A percentile compares a stretch with the other conserved stretches of the same genome.
These are phyloP conservation scores for Lachnellula hyalina DNA, from an alignment of 2,329 filamentous ascomycete species.

Conservation along the genomic window DNA sequence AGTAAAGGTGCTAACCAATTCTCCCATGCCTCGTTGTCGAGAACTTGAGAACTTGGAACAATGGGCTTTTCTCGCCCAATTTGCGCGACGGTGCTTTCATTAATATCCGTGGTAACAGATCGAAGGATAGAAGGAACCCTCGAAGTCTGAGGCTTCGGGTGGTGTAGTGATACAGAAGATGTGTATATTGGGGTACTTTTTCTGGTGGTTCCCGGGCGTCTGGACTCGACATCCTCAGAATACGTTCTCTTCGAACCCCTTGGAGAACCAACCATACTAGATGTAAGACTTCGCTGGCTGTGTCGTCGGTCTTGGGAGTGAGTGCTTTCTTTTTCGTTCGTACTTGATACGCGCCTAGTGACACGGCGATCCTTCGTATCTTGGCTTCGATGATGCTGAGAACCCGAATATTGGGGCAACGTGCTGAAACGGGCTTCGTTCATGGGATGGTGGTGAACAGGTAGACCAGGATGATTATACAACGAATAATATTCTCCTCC, in stretches of 20 bases:
- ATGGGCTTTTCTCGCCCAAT: slow-evolving; percentile 16
- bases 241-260: neutral
- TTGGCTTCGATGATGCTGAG: neutral
- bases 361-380: neutral
- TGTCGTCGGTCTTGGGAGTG: neutral
- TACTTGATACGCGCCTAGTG: neutral
- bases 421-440: neutral
- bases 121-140: slow-evolving; percentile 19
- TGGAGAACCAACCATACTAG: neutral
- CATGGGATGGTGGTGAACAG: neutral
- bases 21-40: slow-evolving; percentile 27
- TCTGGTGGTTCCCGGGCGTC: neutral
- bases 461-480: neutral
- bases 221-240: neutral
- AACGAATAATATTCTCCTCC: neutral
- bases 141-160: slow-evolving; percentile 25
- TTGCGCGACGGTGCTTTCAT: slow-evolving; percentile 23
- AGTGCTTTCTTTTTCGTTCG: neutral
- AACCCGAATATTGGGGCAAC: neutral
- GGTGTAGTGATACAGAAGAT: slow-evolving; percentile 19
- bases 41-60: slow-evolving; percentile 19
- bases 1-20: slow-evolving; percentile 21
- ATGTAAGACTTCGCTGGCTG: neutral
- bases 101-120: slow-evolving; percentile 12
- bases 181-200: slow-evolving; percentile 11